Evolutionary conservation across 176 grass and related monocot species (phyloP), one percentile per base, ranked within the genome.

Genomic region (Oropetium thomaeum): DNA sequence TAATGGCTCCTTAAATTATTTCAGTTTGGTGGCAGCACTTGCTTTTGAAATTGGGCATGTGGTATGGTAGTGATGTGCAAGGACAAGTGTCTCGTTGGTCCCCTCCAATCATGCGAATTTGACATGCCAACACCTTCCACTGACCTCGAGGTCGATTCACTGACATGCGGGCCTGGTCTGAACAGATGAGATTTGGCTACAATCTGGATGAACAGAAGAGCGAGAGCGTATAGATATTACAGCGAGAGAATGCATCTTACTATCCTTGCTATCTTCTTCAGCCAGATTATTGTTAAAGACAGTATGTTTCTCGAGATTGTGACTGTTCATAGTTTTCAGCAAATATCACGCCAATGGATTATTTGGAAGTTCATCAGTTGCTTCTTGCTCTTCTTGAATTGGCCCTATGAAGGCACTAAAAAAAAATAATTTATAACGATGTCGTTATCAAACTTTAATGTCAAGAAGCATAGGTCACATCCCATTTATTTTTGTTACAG

Each of bases 11-110:
- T 55, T 79, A n/a, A n/a, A n/a, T 88, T 84, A 75, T 80, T 79
- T 84, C 81, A 81, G 67, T 67, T 90, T 87, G 76, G 90, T 90
- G 77, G 77, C 78, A 84, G 58, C 75, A 72, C 82, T 83, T 89
- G 76, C 83, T 72, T 89, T 89, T 61, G 70, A 77, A 86, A 88
- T 88, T 79, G 86, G 81, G 58, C 86, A 88, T 88, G 86, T 83
- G 80, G 75, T 83, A 62, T 83, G 80, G 75, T 83, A 62, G 85
- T 88, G 86, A 88, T 88, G 86, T 80, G 76, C 80, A 88, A 84
- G 81, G 86, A 80, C 86, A 62, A 88, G 76, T 88, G 86, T 84
- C 65, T 63, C 39, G 32, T 25, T 88, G 80, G 86, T 79, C 75
- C 80, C 84, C 85, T 74, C 74, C 85, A 87, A 87, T 83, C 62